Percentiles rank a stretch among this genome's conserved stretches.
phyloP scores from a whole-genome alignment of 2,329 filamentous ascomycete genomes.

The Aureobasidium sp. region DNA sequence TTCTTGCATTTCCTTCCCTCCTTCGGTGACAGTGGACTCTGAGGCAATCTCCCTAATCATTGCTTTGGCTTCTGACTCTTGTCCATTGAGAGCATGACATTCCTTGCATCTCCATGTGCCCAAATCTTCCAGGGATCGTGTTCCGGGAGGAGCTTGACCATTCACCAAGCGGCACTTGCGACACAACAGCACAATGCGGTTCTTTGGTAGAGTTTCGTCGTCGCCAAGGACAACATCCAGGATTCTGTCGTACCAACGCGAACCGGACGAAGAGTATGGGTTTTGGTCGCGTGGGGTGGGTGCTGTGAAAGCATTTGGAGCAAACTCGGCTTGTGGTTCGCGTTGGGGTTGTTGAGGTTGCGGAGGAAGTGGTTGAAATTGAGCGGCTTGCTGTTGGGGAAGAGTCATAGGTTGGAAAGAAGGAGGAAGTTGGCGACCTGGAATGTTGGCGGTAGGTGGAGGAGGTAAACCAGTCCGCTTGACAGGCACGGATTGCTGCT shows the following conservation, averaged over 20 bases:
- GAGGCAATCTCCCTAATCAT: slow-evolving; percentile 48
- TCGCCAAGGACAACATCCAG: slow-evolving; percentile 89
- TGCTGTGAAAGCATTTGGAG: slow-evolving; percentile 59
- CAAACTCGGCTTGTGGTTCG: slow-evolving; percentile 48
- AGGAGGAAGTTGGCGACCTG: slow-evolving; percentile 29
- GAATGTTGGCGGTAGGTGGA: slow-evolving; percentile 61
- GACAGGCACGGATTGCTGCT: slow-evolving; percentile 31
- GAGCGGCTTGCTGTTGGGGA: neutral
- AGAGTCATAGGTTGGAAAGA: slow-evolving; percentile 50
- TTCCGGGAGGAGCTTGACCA: slow-evolving; percentile 87
- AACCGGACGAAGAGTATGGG: slow-evolving; percentile 25
- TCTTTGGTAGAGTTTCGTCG: slow-evolving; percentile 87
- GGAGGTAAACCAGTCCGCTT: slow-evolving; percentile 54
- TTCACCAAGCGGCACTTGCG: slow-evolving; percentile 78
- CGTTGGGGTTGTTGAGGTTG: slow-evolving; percentile 11
- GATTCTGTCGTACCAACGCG: slow-evolving; percentile 89
- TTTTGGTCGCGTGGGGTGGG: slow-evolving; percentile 18
- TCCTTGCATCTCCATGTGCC: slow-evolving; percentile 83
- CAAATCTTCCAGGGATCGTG: slow-evolving; percentile 67
- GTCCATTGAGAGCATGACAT: slow-evolving; percentile 77
- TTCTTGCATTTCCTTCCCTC: slow-evolving; percentile 16
- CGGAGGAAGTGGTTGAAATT: slow-evolving; percentile 4
- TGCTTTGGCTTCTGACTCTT: slow-evolving; percentile 66
- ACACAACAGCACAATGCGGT: slow-evolving; percentile 84
- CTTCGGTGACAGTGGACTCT: slow-evolving; percentile 12